Evolutionary conservation across 129 eudicot species (phyloP).

Genomic region (Pittosporum tobira): DNA sequence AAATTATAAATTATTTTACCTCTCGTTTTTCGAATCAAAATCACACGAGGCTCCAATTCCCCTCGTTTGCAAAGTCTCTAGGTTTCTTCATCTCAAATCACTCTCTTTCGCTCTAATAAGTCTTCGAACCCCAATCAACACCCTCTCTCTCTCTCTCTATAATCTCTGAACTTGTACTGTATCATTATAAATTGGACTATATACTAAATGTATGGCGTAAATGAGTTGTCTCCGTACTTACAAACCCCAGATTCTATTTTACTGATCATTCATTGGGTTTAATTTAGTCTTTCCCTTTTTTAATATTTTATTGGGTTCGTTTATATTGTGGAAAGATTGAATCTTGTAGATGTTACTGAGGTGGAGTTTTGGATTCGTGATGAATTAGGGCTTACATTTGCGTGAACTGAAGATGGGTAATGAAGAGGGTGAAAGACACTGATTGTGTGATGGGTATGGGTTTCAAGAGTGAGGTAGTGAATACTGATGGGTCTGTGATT

Average conservation of each 20-base stretch:
- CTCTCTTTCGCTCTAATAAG: no score
- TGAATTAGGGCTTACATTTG: neutral
- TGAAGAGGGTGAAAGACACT: neutral
- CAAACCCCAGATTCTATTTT: neutral
- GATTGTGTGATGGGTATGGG: neutral
- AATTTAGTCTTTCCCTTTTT: no score
- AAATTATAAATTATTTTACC: no score
- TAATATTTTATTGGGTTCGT: neutral
- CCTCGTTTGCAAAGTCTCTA: no score
- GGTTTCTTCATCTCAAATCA: no score
- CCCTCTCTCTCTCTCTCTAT: no score
- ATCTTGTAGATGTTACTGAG: neutral
- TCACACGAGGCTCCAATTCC: no score
- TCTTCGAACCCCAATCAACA: no score
- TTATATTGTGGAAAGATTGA: neutral
- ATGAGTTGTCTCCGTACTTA: neutral
- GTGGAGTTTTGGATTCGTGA: neutral
- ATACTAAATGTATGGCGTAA: neutral
- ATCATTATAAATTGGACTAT: no score
- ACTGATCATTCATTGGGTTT: neutral
- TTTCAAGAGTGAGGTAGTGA: neutral
- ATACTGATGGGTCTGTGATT: neutral
- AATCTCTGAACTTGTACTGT: no score
- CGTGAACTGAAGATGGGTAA: constrained; percentile 14
- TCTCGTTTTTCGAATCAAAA: no score